Base-by-base conservation (phyloP, 2,329 filamentous ascomycete species). In the Zasmidium cellare region DNA sequence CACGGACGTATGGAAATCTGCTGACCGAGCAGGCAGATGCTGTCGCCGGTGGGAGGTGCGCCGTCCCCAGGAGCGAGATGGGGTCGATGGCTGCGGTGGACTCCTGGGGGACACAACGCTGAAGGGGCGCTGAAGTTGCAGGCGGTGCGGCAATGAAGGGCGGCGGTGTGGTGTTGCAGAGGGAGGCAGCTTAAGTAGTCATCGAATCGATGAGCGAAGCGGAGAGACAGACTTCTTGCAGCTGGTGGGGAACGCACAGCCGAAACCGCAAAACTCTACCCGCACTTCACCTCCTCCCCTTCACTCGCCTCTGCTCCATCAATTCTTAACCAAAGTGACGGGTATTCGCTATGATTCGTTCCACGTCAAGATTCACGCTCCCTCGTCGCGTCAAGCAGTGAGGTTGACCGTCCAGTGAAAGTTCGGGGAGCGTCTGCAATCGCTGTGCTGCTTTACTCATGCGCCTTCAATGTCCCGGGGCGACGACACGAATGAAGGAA, bases 41-140 rank as follows among this genome's bases (percentile, higher is more conserved):
- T n/a, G 25, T 28, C 25, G 46, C 19, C 6, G 20, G 20, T 18
- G 7, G 35, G 35, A 9, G 35, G 5, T 41, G 35, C 16, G n/a
- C 62, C 60, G 57, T 57, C 59, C 59, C 65, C 65, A 66, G 62
- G 65, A 66, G 64, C 35, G 41, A 11, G 51, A 19, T 38, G 48
- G n/a, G 41, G 41, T 12, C 22, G n/a, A 20, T 18, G 44, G 44
- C n/a, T 24, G 47, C 47, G n/a, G 16, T 44, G 48, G 50, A 62
- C 64, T 68, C 65, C 65, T 69, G 66, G 66, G 64, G 65, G 56
- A 63, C 63, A 55, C 46, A 31, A 25, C 46, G 46, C 28, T 20
- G 46, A 14, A 23, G 18, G 14, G 38, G 52, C 55, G 51, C 46
- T 55, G 51, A 22, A 48, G 18, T 47, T 44, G 55, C 38, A 38